Conservation (phyloP, 2,329 filamentous ascomycete genomes). For the Pseudogymnoascus sp. region DNA sequence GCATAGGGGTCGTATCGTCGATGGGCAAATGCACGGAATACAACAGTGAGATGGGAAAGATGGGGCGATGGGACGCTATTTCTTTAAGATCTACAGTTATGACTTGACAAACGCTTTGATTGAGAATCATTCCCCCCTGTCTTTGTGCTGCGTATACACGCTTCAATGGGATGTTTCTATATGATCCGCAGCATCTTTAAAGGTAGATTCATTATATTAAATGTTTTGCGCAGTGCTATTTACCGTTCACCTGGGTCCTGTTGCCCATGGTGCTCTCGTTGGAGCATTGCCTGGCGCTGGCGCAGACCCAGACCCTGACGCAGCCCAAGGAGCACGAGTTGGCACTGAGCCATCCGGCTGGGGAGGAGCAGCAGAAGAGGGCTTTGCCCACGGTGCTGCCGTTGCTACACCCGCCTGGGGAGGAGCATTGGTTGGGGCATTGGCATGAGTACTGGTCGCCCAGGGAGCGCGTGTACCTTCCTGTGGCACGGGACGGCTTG, state of each 20-base stretch:
- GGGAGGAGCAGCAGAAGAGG: conserved; percentile 5
- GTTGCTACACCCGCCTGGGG: conserved; percentile 18
- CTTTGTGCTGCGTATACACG: not conserved
- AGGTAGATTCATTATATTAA: not conserved
- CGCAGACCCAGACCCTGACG: conserved; percentile 14
- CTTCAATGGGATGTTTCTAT: not conserved
- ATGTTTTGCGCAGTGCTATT: not conserved
- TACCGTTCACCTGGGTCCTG: not conserved
- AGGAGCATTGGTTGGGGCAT: not conserved
- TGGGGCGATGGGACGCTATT: not conserved
- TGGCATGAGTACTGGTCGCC: conserved; percentile 14
- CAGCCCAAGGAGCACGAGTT: conserved; percentile 13
- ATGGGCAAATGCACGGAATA: not conserved
- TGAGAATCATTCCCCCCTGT: not conserved
- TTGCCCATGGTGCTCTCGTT: conserved; percentile 35
- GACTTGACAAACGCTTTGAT: not conserved
- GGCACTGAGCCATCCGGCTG: not conserved
- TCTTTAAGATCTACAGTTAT: not conserved
- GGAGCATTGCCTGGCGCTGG: conserved; percentile 16
- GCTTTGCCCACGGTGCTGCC: conserved; percentile 28
- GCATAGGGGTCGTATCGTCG: not conserved
- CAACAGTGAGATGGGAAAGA: not conserved
- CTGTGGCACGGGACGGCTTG: conserved; percentile 17
- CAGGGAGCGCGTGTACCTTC: conserved; percentile 25
- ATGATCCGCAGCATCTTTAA: not conserved